phyloP scores from a whole-genome alignment of 2,329 filamentous ascomycete genomes.

The Verruconis gallopava region DNA sequence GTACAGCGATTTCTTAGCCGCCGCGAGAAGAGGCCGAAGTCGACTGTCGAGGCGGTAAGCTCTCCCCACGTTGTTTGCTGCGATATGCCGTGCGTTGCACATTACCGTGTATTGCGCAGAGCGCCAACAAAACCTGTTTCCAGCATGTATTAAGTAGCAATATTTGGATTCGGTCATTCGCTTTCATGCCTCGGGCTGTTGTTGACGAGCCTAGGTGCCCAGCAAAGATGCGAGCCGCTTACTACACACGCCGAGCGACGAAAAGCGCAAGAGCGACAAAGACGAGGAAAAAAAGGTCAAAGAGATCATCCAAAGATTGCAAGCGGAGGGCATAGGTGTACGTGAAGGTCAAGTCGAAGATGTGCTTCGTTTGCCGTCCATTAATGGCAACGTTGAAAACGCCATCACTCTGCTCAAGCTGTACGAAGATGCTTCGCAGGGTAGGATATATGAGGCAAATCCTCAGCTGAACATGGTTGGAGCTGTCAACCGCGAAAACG shows the following conservation, averaged over 20 bases:
- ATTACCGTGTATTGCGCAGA: background rate
- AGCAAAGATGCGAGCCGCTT: constrained; percentile 44
- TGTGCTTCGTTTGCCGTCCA: constrained; percentile 48
- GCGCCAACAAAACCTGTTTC: no score
- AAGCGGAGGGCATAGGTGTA: constrained; percentile 39
- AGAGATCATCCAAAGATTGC: constrained; percentile 4
- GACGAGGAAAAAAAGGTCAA: constrained; percentile 40
- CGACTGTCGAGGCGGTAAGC: constrained; percentile 9
- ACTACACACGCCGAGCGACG: constrained; percentile 45
- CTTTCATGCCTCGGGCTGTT: no score
- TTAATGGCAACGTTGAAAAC: constrained; percentile 56
- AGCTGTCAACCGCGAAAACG: constrained; percentile 70
- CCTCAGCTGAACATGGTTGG: constrained; percentile 62
- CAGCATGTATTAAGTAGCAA: no score
- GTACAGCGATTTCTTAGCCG: constrained; percentile 57
- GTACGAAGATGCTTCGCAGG: constrained; percentile 68
- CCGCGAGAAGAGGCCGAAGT: constrained; percentile 44
- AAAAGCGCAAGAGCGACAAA: constrained; percentile 40
- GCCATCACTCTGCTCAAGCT: constrained; percentile 66
- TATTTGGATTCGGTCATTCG: no score
- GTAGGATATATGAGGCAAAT: constrained; percentile 63
- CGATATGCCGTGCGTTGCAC: background rate
- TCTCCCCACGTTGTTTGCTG: background rate
- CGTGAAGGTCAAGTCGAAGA: constrained; percentile 50
- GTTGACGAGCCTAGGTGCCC: no score